A percentile compares a stretch with the other conserved stretches of the same genome.
Conservation (phyloP, 2,329 filamentous ascomycete genomes). For the Coniella lustricola region DNA sequence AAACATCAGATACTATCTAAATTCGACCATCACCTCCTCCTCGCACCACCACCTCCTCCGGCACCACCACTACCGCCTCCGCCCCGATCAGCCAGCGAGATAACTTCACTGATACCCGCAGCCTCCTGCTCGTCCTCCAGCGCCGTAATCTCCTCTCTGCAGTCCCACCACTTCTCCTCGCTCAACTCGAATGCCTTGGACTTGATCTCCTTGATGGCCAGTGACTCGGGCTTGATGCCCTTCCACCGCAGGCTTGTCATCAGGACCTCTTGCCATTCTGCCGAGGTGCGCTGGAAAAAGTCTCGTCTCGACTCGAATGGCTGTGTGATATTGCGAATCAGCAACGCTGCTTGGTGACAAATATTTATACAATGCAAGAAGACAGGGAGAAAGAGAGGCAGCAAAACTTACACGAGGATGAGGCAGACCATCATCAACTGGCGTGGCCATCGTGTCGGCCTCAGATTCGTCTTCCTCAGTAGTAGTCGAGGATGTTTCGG, state of each 20-base stretch:
- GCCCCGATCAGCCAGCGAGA: constrained; percentile 68
- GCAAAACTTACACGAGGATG: constrained; percentile 49
- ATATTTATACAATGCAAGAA: neutral
- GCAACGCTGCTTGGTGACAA: neutral
- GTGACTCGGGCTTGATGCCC: constrained; percentile 57
- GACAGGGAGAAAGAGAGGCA: neutral
- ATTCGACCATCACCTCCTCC: constrained; percentile 10
- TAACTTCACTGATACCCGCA: constrained; percentile 88
- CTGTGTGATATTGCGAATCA: constrained; percentile 34
- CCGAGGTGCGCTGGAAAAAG: constrained; percentile 82
- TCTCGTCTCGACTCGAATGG: constrained; percentile 88
- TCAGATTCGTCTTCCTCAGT: constrained; percentile 42
- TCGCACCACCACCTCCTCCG: constrained; percentile 20
- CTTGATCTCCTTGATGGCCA: constrained; percentile 84
- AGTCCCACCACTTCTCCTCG: constrained; percentile 99
- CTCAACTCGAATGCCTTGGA: constrained; percentile 83
- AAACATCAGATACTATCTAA: neutral
- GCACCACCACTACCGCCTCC: constrained; percentile 46
- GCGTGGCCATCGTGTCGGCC: constrained; percentile 36
- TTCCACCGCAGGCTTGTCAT: constrained; percentile 68
- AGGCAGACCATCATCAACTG: constrained; percentile 68
- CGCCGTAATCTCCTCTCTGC: constrained; percentile 82
- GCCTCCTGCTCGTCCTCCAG: constrained; percentile 95
- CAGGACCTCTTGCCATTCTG: constrained; percentile 84
- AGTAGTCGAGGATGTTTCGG: constrained; percentile 17